These are phyloP conservation scores for Mycena epipterygia DNA, from an alignment of 768 basidiomycete genomes.

Conservation along the genomic window DNA sequence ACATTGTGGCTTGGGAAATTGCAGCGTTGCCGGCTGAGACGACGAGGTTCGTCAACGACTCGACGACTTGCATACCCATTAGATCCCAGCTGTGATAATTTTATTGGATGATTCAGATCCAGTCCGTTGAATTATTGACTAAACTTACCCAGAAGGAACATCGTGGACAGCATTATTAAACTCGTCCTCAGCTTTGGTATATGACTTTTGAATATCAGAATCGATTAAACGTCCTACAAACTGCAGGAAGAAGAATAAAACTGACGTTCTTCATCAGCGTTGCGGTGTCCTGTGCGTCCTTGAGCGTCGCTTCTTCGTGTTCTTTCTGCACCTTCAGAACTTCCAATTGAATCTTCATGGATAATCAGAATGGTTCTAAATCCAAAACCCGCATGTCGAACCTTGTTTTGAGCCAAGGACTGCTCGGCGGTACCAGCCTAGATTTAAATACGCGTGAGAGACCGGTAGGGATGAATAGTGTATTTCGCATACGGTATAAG, in stretches of 20 bases:
- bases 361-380: not conserved
- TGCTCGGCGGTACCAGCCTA: not conserved
- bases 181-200: not conserved
- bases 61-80: not conserved
- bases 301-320: too few relatives aligned
- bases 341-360: not conserved
- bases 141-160: not conserved
- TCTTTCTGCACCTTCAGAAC: too few relatives aligned
- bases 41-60: not conserved
- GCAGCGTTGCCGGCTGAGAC: not conserved
- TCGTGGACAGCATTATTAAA: not conserved
- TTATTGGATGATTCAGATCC: not conserved
- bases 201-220: not conserved
- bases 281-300: too few relatives aligned
- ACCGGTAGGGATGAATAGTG: not conserved
- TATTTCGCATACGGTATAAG: not conserved
- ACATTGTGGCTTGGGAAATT: not conserved
- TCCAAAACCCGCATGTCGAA: not conserved
- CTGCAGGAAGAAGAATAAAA: not conserved
- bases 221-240: not conserved
- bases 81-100: not conserved
- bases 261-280: not conserved
- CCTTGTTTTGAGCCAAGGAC: not conserved
- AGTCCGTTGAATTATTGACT: too few relatives aligned
- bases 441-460: not conserved